Evolutionary conservation across 805 yeast species (phyloP).

Genomic region (Candida sithepensis): DNA sequence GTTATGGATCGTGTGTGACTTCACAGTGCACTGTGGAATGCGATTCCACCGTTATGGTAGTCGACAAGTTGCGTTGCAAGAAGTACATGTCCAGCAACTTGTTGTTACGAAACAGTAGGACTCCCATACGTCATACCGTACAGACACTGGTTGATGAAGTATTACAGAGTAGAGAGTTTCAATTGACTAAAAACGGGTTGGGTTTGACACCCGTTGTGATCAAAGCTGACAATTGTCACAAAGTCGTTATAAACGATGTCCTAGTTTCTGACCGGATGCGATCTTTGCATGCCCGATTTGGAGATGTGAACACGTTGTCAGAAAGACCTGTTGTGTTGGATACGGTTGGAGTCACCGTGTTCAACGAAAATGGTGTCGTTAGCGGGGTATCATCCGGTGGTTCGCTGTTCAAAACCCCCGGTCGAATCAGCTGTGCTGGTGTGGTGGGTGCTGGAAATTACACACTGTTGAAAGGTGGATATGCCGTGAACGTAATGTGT

Average conservation of each 20-base stretch:
- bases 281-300: too few species aligned
- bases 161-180: conserved; percentile 16
- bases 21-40: conserved; percentile 39
- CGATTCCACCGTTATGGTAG: conserved; percentile 38
- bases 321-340: conserved; percentile 38
- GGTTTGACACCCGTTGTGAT: conserved; percentile 35
- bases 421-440: conserved; percentile 54
- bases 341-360: conserved; percentile 41
- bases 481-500: conserved; percentile 33
- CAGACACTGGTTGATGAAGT: background rate
- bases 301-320: too few species aligned
- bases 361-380: conserved; percentile 12
- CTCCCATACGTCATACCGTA: background rate
- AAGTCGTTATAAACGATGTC: too few species aligned
- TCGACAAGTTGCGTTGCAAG: conserved; percentile 8
- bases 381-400: conserved; percentile 52
- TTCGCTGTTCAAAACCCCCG: conserved; percentile 43
- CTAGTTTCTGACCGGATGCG: conserved; percentile 13
- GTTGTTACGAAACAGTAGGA: background rate
- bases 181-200: conserved; percentile 16
- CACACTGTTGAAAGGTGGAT: background rate
- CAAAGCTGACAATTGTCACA: too few species aligned
- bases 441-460: conserved; percentile 44
- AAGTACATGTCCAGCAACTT: conserved; percentile 11
- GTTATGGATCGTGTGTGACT: conserved; percentile 44